phyloP scores from a whole-genome alignment of 345 rosid species.

The Durio zibethinus region DNA sequence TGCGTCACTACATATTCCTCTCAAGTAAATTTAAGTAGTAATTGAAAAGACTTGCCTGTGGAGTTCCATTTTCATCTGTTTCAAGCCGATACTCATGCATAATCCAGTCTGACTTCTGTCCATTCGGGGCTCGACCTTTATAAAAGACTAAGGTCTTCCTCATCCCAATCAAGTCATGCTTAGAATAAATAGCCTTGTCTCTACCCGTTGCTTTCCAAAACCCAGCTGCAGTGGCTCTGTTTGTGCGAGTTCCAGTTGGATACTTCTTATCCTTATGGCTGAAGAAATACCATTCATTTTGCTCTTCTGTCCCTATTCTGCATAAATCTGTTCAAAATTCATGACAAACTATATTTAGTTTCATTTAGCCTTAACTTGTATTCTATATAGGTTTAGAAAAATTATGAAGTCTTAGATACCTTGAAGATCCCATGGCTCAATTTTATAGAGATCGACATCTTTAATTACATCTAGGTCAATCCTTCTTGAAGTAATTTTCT shows the following conservation, averaged over 20 bases:
- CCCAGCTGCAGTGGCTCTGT: conserved; percentile 93
- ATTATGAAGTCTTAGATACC: conserved; percentile 29
- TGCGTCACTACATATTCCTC: no score
- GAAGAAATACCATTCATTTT: conserved; percentile 92
- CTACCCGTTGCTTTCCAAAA: conserved; percentile 99
- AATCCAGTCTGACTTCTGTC: conserved; percentile 92
- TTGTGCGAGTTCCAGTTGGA: conserved; percentile 96
- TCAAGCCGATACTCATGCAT: conserved; percentile 98
- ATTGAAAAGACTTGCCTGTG: conserved; percentile 43
- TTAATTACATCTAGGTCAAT: conserved; percentile 72
- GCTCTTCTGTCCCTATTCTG: conserved; percentile 77
- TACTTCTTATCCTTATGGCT: conserved; percentile 97
- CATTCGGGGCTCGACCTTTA: conserved; percentile 94
- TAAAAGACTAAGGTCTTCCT: conserved; percentile 92
- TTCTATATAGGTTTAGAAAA: not conserved
- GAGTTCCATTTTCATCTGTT: conserved; percentile 82
- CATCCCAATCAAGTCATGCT: conserved; percentile 88
- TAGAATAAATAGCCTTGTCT: conserved; percentile 83
- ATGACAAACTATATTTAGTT: not conserved
- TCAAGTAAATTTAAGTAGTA: not conserved
- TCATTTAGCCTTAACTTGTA: not conserved
- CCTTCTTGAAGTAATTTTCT: conserved; percentile 51
- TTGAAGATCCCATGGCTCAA: conserved; percentile 86
- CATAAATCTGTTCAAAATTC: conserved; percentile 54
- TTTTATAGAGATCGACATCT: conserved; percentile 77